Base-by-base conservation (phyloP, 2,329 filamentous ascomycete species). In the Phoma sp. region DNA sequence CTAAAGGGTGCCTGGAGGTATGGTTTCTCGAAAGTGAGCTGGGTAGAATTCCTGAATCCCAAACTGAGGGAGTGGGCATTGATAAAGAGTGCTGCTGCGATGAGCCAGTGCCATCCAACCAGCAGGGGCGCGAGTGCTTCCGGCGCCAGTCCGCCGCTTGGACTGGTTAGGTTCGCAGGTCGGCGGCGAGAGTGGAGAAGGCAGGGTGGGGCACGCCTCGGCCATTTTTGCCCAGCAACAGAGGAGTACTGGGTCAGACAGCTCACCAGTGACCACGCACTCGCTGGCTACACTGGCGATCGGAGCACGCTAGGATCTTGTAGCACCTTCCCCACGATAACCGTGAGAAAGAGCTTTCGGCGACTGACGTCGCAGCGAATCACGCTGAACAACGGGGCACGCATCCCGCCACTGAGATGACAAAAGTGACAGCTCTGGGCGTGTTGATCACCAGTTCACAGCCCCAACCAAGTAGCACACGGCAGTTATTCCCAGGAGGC, bases 241-340 rank as follows among this genome's bases (percentile, higher is more conserved):
- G 18, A 36, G 45, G 30, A 50, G 52, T 46, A 46, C 50, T 29
- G 52, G 46, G 45, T 55, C 36, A 42, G 52, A 55, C 47, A 38
- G 52, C 46, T 50, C 52, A 54, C 52, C 46, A 47, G 18, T 18
- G 18, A 18, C 18, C 18, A 18, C 39, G 43, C 41, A 51, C 35
- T 54, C 40, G 53, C 38, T 52, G 57, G 47, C 46, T 47, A 52
- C 33, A 29, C 44, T 55, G 46, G 44, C 51, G 43, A 59, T 64
- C 55, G 40, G 33, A 56, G 44, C 47, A 51, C 62, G 58, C 59
- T 64, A 61, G 51, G 49, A 66, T 64, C 61, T 59, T 47, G 63
- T 61, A 57, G 54, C 52, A 63, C 60, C 51, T 43, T 50, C 50
- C 58, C 46, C 54, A 50, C 61, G 64, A 64, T 66, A 58, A 57